Percentiles rank a stretch among this genome's conserved stretches.
These are phyloP conservation scores for Rhodamnia rubescens DNA, from an alignment of 345 rosid species.

Conservation along the genomic window DNA sequence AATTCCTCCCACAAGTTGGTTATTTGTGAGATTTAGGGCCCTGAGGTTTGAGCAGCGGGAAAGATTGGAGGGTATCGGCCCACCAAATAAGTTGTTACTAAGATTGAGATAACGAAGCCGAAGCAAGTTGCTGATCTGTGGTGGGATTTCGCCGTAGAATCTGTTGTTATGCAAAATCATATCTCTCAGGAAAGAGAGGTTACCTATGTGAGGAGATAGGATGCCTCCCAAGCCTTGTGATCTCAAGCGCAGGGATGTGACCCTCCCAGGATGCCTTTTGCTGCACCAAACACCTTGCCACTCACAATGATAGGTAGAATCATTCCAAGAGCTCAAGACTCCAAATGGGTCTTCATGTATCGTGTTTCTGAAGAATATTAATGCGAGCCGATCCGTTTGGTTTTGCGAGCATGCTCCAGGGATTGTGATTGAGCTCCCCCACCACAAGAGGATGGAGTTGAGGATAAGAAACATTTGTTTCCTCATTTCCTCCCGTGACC, in stretches of 20 bases:
- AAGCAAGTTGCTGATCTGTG: not conserved
- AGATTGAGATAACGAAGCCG: not conserved
- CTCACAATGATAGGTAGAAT: not conserved
- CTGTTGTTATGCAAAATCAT: not conserved
- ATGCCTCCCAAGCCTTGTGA: not conserved
- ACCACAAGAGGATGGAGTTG: not conserved
- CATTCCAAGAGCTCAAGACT: not conserved
- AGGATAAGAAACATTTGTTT: not conserved
- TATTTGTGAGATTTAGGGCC: rapidly evolving
- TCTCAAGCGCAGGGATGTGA: rapidly evolving
- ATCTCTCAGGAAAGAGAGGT: not conserved
- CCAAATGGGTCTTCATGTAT: not conserved
- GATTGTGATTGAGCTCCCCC: not conserved
- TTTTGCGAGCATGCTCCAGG: not conserved
- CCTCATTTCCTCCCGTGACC: not conserved
- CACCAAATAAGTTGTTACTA: not conserved
- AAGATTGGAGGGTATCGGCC: not conserved
- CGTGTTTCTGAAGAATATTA: not conserved
- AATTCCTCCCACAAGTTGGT: not conserved
- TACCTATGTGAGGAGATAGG: not conserved
- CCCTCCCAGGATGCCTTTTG: not conserved
- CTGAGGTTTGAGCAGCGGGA: not conserved
- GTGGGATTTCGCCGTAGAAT: not conserved
- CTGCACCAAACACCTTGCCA: not conserved
- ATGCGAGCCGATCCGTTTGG: not conserved